phyloP scores from a whole-genome alignment of 306 rosid genomes.

The Prunus padus region DNA sequence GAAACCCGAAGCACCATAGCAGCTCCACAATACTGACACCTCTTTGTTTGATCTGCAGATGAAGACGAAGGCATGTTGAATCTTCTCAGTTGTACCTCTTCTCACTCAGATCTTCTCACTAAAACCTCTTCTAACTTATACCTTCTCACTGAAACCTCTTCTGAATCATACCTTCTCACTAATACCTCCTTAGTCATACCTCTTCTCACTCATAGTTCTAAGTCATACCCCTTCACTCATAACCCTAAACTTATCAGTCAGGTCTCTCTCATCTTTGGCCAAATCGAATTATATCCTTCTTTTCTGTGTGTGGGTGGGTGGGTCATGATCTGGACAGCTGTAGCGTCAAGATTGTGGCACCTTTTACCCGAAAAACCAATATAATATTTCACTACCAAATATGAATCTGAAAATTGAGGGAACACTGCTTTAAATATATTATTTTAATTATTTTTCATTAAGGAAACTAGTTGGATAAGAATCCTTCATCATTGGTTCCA shows the following conservation, averaged over 20 bases:
- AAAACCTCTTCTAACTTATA: background rate
- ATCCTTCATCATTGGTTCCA: background rate
- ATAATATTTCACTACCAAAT: background rate
- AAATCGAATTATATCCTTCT: background rate
- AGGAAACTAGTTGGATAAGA: background rate
- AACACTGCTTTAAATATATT: background rate
- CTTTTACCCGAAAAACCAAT: background rate
- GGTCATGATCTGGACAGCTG: background rate
- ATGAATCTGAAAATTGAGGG: background rate
- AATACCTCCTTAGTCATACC: background rate
- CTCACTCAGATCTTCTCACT: background rate
- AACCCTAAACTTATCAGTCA: background rate
- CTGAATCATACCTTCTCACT: background rate
- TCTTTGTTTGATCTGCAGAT: background rate
- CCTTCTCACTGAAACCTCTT: background rate
- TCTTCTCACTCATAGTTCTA: background rate
- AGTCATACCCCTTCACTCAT: background rate
- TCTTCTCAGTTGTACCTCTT: background rate
- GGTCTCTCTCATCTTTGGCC: background rate
- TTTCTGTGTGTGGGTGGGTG: background rate
- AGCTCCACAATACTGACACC: background rate
- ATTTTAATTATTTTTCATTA: background rate
- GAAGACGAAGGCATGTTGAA: no score
- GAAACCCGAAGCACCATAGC: background rate
- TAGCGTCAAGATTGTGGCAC: background rate